These are phyloP conservation scores for Clausena lansium DNA, from an alignment of 345 rosid genomes.

Conservation along the genomic window DNA sequence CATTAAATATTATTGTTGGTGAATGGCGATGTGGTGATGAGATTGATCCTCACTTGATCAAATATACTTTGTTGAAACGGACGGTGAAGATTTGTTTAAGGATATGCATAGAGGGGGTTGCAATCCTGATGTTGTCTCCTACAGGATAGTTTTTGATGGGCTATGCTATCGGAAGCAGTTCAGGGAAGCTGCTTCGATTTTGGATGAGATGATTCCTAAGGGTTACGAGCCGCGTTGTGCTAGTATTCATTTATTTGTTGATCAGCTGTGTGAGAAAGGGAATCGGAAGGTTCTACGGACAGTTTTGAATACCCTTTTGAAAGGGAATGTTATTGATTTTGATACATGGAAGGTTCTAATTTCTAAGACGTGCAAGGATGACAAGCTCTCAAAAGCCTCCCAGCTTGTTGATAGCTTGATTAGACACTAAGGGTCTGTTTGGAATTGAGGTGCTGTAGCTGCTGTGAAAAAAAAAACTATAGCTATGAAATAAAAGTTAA, in stretches of 20 bases:
- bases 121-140: slow-evolving; percentile 64
- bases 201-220: slow-evolving; percentile 82
- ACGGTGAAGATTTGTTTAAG: slow-evolving; percentile 53
- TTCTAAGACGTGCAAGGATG: slow-evolving; percentile 30
- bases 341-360: slow-evolving; percentile 45
- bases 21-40: too few species aligned
- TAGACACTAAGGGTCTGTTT: slow-evolving; percentile 7
- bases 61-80: neutral
- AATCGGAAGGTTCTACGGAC: slow-evolving; percentile 34
- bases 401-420: slow-evolving; percentile 36
- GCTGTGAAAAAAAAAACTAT: too few species aligned
- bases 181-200: slow-evolving; percentile 51
- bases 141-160: slow-evolving; percentile 71
- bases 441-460: too few species aligned
- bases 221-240: slow-evolving; percentile 51
- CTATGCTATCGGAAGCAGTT: slow-evolving; percentile 43
- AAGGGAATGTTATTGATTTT: slow-evolving; percentile 34
- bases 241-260: slow-evolving; percentile 36
- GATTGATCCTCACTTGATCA: neutral
- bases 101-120: slow-evolving; percentile 81
- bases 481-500: too few species aligned
- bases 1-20: neutral
- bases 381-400: neutral
- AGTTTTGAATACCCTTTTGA: slow-evolving; percentile 40
- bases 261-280: slow-evolving; percentile 39